A percentile compares a stretch with the other conserved stretches of the same genome.
Conservation (phyloP, 2,329 filamentous ascomycete species). For the Scedosporium minutisporum region DNA sequence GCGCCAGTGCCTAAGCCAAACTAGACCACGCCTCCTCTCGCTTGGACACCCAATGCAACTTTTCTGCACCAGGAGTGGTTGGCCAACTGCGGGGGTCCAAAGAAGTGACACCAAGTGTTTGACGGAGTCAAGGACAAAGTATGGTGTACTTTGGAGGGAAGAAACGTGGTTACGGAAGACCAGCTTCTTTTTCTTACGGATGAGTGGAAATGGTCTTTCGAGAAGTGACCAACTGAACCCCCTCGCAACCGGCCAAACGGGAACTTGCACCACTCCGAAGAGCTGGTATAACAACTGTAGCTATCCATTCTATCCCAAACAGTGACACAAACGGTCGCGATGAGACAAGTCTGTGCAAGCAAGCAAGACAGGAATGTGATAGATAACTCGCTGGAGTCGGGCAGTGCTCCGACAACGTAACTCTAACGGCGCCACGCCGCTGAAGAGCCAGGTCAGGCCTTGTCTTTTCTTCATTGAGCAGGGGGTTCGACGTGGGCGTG, state of each 20-base stretch:
- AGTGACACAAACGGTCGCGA: neutral
- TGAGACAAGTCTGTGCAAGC: neutral
- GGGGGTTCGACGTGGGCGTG: neutral
- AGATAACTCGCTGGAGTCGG: neutral
- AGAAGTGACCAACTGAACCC: too few species aligned
- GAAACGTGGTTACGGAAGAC: neutral
- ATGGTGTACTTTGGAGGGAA: too few species aligned
- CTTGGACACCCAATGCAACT: neutral
- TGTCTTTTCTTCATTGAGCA: neutral
- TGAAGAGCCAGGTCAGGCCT: neutral
- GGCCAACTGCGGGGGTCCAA: neutral
- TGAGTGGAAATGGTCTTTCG: too few species aligned
- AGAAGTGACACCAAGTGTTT: neutral
- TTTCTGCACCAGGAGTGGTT: neutral
- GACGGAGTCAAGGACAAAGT: neutral
- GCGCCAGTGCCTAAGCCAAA: neutral
- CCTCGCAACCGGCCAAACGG: neutral
- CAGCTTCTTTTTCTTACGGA: too few species aligned
- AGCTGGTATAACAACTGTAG: neutral
- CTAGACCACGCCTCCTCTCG: neutral
- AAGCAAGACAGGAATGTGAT: neutral
- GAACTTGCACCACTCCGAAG: neutral
- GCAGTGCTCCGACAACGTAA: neutral
- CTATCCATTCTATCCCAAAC: neutral
- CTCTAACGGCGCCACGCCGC: neutral